Evolutionary conservation across 768 basidiomycete genomes (phyloP).

Genomic region (Tricholoma saponaceum): DNA sequence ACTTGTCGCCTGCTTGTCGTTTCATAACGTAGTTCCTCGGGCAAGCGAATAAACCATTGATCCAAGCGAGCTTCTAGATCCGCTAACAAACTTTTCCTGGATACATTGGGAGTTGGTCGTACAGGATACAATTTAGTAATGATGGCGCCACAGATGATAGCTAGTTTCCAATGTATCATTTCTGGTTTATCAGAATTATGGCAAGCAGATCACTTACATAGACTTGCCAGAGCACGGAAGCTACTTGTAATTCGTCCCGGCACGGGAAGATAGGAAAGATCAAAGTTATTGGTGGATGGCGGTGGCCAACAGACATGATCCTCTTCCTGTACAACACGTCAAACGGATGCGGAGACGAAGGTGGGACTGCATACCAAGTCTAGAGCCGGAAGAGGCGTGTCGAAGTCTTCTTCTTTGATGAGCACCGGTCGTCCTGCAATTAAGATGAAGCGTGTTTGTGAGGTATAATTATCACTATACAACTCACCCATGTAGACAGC

Average conservation of each 20-base stretch:
- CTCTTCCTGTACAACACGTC: constrained; percentile 41
- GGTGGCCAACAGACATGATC: constrained; percentile 56
- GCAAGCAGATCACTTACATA: constrained; percentile 42
- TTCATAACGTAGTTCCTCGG: constrained; percentile 60
- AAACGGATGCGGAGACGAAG: constrained; percentile 3
- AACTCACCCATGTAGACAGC: constrained; percentile 68
- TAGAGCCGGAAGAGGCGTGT: constrained; percentile 57
- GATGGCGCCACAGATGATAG: constrained; percentile 62
- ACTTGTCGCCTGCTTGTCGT: constrained; percentile 45
- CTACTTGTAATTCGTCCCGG: constrained; percentile 46
- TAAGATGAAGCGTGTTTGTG: constrained; percentile 5
- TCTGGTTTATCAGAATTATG: neutral
- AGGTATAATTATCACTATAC: constrained; percentile 2
- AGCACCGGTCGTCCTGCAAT: constrained; percentile 57
- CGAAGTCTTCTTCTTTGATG: constrained; percentile 67
- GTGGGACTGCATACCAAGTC: constrained; percentile 37
- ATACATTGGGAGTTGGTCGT: constrained; percentile 38
- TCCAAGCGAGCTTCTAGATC: constrained; percentile 65
- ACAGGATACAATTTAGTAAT: constrained; percentile 71
- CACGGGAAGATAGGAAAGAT: constrained; percentile 42
- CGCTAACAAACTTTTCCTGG: constrained; percentile 45
- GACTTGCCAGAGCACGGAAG: constrained; percentile 51
- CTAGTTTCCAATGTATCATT: constrained; percentile 29
- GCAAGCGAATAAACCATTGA: constrained; percentile 70
- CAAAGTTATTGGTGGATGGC: constrained; percentile 30